These are phyloP conservation scores for Fusarium nurragi DNA, from an alignment of 2,329 filamentous ascomycete species.

Conservation along the genomic window DNA sequence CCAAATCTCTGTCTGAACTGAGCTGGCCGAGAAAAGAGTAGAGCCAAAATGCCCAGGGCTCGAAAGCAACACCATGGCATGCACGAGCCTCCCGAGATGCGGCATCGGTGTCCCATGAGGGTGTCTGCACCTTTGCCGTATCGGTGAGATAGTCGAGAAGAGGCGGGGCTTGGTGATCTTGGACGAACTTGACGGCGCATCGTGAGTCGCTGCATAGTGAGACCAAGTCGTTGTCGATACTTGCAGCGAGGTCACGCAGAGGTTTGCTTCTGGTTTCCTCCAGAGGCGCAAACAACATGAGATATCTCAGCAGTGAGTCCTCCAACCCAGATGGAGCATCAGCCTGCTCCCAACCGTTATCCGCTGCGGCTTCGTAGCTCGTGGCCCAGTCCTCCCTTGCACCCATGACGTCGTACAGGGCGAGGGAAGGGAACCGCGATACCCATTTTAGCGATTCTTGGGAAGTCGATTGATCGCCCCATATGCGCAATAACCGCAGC, in stretches of 20 bases:
- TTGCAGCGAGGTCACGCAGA: constrained; percentile 44
- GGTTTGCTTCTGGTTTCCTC: constrained; percentile 39
- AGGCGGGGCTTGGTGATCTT: constrained; percentile 44
- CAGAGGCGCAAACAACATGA: constrained; percentile 49
- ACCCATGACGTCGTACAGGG: constrained; percentile 56
- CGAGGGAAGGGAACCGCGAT: constrained; percentile 55
- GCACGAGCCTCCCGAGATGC: constrained; percentile 42
- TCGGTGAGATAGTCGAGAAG: constrained; percentile 50
- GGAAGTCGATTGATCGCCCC: constrained; percentile 54
- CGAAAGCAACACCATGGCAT: constrained; percentile 51
- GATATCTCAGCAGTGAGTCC: constrained; percentile 49
- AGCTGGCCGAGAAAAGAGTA: constrained; percentile 54
- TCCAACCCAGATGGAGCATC: constrained; percentile 40
- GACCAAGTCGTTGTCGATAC: constrained; percentile 50
- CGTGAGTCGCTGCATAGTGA: constrained; percentile 48
- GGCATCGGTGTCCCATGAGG: constrained; percentile 47
- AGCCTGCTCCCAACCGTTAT: constrained; percentile 50
- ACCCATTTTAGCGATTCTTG: constrained; percentile 54
- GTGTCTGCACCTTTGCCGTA: constrained; percentile 45
- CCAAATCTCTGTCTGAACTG: constrained; percentile 49
- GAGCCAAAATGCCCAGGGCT: constrained; percentile 55
- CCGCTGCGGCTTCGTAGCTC: constrained; percentile 34
- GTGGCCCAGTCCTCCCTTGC: constrained; percentile 50
- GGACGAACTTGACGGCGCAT: constrained; percentile 48
- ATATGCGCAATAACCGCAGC: constrained; percentile 58